Evolutionary conservation across 768 basidiomycete species (phyloP).

Genomic region (Amanita phalloides): DNA sequence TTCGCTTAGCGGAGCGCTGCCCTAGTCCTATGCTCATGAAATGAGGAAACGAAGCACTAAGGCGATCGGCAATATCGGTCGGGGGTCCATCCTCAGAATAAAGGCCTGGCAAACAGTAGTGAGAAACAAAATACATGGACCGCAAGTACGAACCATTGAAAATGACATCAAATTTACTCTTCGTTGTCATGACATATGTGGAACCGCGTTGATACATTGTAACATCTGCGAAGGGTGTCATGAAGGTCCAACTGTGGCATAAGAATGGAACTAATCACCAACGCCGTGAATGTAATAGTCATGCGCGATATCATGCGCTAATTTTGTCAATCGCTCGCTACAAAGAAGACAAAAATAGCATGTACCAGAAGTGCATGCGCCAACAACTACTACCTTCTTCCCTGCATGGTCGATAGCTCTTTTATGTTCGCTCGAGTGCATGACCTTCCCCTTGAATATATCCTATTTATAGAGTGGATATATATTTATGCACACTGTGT

Average conservation of each 20-base stretch:
- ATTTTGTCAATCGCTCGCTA: not conserved
- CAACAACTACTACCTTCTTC: slow-evolving; percentile 60
- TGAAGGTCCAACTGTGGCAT: not conserved
- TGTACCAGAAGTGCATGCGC: slow-evolving; percentile 53
- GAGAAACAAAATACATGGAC: no score
- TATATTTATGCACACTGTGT: not conserved
- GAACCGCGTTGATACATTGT: slow-evolving; percentile 7
- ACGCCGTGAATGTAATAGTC: slow-evolving; percentile 18
- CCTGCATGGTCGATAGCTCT: slow-evolving; percentile 37
- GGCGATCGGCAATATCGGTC: slow-evolving; percentile 37
- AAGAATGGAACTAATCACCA: not conserved
- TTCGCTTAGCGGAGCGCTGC: slow-evolving; percentile 11
- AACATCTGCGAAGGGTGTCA: not conserved
- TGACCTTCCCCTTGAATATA: slow-evolving; percentile 36
- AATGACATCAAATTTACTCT: slow-evolving; percentile 17
- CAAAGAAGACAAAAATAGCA: not conserved
- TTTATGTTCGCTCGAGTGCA: slow-evolving; percentile 44
- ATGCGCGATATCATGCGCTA: slow-evolving; percentile 29
- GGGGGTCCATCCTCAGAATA: slow-evolving; percentile 42
- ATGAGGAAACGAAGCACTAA: slow-evolving; percentile 37
- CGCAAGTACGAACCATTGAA: slow-evolving; percentile 12
- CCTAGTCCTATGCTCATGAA: slow-evolving; percentile 12
- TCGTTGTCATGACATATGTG: slow-evolving; percentile 2
- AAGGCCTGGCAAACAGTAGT: slow-evolving; percentile 9
- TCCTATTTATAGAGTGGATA: slow-evolving; percentile 13